Percentiles rank a stretch among this genome's conserved stretches.
Conservation (phyloP, 2,329 filamentous ascomycete genomes). For the Chaetomiaceae sp. region DNA sequence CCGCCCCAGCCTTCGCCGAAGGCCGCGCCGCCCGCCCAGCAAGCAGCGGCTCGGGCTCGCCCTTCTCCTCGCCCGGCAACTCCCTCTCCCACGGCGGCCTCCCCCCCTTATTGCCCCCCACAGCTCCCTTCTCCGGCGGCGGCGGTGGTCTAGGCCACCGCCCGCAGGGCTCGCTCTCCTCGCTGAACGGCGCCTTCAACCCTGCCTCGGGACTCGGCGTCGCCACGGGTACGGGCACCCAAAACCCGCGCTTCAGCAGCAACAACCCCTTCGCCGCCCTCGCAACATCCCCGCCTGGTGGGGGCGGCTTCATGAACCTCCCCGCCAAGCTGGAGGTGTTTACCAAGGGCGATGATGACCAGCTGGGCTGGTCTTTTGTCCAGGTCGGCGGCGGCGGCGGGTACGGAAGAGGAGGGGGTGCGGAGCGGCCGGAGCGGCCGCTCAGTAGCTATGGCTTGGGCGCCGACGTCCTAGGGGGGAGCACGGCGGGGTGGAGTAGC, state of each 20-base stretch:
- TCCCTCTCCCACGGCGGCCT: constrained; percentile 2
- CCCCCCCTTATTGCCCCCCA: constrained; percentile 9
- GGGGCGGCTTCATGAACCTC: constrained; percentile 34
- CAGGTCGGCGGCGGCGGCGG: constrained; percentile 39
- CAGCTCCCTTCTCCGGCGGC: constrained; percentile 11
- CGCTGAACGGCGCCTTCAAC: constrained; percentile 12
- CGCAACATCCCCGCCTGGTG: constrained; percentile 22
- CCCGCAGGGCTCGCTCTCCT: constrained; percentile 18
- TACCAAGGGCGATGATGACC: constrained; percentile 54
- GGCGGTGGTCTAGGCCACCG: constrained; percentile 13
- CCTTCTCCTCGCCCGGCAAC: constrained; percentile 16
- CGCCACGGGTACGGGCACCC: neutral
- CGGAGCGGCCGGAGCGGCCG: constrained; percentile 38
- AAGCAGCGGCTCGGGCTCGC: constrained; percentile 32
- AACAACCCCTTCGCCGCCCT: constrained; percentile 54
- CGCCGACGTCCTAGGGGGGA: constrained; percentile 40
- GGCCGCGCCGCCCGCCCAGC: constrained; percentile 33
- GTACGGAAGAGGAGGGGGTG: constrained; percentile 32
- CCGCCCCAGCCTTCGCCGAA: constrained; percentile 43
- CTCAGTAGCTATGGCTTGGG: constrained; percentile 55
- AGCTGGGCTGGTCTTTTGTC: constrained; percentile 54
- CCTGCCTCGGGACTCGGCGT: constrained; percentile 25
- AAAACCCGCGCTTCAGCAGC: constrained; percentile 50
- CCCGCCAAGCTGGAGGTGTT: constrained; percentile 57
- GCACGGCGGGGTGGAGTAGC: constrained; percentile 46